Evolutionary conservation across 768 basidiomycete species (phyloP), one percentile per base, ranked within the genome.

Genomic region (Inosperma sp.): DNA sequence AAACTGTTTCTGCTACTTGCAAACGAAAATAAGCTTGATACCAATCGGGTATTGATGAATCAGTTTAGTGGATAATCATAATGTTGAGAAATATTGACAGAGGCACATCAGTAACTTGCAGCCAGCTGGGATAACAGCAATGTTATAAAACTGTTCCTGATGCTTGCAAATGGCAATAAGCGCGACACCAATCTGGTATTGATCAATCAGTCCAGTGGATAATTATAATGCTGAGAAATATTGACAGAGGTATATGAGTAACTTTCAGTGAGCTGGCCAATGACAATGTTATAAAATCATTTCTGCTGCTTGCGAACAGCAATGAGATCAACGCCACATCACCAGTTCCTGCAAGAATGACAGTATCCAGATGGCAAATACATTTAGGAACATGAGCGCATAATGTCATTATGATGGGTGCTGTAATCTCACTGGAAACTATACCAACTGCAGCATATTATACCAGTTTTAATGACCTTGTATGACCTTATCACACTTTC

Each of bases 221-320:
- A 40, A 7, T 23, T 5, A n/a, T 40, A 23, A 22, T 41, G 14
- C 6, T 25, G 39, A 25, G 16, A 12, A 17, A 12, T 14, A 19
- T 44, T 13, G 40, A 26, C 6, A 42, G 29, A 7, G 25, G 3
- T 4, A 25, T 2, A 41, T 41, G 10, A 10, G 19, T 25, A 8
- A 39, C 4, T 23, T 4, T 27, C 25, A 27, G 40, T 16, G 14
- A 42, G 25, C 10, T 16, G 5, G 40, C 8, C 27, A 44, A 44
- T 44, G 27, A 30, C 42, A 44, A 44, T 44, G 42, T 30, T 44
- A 44, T 44, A 30, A 44, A 30, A 44, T 44, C 31, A 21, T 44
- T 44, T 19, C 3, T 44, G 42, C 17, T 21, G 10, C 42, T 44
- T 13, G 29, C 17, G 27, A 44, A 44, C 17, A n/a, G 42, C 17